Base-by-base conservation (phyloP, 352 stramenopile species). In the Halophytophthora polymorphica region DNA sequence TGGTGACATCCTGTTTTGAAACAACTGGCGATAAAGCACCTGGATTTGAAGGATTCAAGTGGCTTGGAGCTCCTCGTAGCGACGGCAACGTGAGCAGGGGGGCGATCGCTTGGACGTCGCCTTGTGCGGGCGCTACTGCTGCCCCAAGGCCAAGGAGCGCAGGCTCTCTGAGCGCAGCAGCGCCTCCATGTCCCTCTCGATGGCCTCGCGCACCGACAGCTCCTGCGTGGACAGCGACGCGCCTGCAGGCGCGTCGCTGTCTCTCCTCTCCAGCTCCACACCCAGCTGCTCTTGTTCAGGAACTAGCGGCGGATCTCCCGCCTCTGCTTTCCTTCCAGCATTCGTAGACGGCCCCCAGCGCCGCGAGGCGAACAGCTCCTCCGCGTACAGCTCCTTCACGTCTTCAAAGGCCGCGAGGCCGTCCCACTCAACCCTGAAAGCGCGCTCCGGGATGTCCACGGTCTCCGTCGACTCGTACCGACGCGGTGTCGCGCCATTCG, bases 371-470 rank as follows among this genome's bases (percentile, higher is more conserved):
- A 64, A 73, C 5, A 73, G 36, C 35, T 80, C 62, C 48, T 66
- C 61, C 18, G 65, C 59, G 35, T 70, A 73, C 34, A 73, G 38
- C 12, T 73, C 61, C 31, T 73, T 73, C 21, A 73, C 61, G 10
- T 69, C 55, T 21, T 83, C 60, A 37, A 83, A 79, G 3, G 77
- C 45, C 6, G 62, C 69, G n/a, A 80, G 53, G 28, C 74, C 72
- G 13, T 64, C 59, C 22, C 61, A 41, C 6, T 50, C 41, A 21
- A 50, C 18, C 0, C 31, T 5, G 11, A 4, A 18, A 14, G 18
- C 17, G 4, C 8, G 25, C 4, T 31, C 8, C 25, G 4, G 25
- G 4, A 31, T 8, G 25, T 31, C 25, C 8, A n/a, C n/a, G n/a
- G n/a, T n/a, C n/a, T n/a, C n/a, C n/a, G n/a, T n/a, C 10, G 13